phyloP scores from a whole-genome alignment of 345 rosid species.

The Lepidium aucheri region DNA sequence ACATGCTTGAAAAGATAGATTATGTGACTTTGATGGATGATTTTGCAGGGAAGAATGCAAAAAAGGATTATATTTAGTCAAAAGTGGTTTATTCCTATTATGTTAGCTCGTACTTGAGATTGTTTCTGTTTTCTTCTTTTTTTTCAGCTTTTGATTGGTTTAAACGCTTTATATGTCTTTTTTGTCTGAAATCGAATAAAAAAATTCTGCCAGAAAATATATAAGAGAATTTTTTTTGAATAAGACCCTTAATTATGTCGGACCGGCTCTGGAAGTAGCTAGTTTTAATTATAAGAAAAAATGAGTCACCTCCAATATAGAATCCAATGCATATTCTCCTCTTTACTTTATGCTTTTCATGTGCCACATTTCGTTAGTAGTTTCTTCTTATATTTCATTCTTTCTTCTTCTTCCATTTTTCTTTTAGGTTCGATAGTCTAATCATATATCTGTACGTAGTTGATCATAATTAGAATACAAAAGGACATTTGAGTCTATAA shows the following conservation, averaged over 20 bases:
- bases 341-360: constrained; percentile 15
- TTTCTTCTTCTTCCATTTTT: background rate
- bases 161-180: too few species aligned
- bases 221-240: too few species aligned
- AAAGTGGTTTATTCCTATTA: too few species aligned
- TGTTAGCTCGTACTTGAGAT: too few species aligned
- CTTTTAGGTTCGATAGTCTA: constrained; percentile 10
- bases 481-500: background rate
- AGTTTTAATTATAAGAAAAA: background rate
- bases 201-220: too few species aligned
- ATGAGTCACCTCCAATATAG: background rate
- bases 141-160: too few species aligned
- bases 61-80: too few species aligned
- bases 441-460: constrained; percentile 6
- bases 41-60: background rate
- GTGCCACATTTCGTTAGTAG: constrained; percentile 9
- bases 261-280: background rate
- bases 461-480: background rate
- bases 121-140: too few species aligned
- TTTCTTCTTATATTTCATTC: background rate
- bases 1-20: too few species aligned
- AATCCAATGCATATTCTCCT: constrained; percentile 25
- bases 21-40: too few species aligned
- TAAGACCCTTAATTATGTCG: too few species aligned
- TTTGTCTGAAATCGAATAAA: too few species aligned